Conservation (phyloP, 2,329 filamentous ascomycete species). For the Fusarium sp. region DNA sequence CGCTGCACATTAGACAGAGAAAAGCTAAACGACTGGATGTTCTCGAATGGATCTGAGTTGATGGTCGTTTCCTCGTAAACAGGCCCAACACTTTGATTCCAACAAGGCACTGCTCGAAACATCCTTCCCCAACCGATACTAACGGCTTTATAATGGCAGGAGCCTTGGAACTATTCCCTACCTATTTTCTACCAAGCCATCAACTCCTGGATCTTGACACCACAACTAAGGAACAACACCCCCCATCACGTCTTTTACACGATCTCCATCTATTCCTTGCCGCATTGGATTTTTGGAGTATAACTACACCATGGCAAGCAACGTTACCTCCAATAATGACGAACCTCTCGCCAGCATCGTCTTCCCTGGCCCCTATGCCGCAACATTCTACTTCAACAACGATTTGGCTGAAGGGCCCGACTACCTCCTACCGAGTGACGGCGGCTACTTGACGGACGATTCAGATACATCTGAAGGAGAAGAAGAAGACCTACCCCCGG, state of each 20-base stretch:
- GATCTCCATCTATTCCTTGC: not conserved
- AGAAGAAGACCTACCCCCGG: not conserved
- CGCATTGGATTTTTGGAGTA: not conserved
- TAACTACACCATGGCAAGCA: slow-evolving; percentile 6
- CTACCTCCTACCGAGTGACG: slow-evolving; percentile 6
- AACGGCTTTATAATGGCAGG: not conserved
- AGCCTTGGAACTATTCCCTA: not conserved
- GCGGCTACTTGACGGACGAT: slow-evolving; percentile 1
- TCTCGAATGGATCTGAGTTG: not conserved
- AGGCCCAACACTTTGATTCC: not conserved
- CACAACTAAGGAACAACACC: not conserved
- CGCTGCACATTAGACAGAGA: not conserved
- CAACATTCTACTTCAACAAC: slow-evolving; percentile 19
- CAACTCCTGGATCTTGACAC: not conserved
- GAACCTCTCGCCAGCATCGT: not conserved
- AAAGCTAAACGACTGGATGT: not conserved
- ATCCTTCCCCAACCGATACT: not conserved
- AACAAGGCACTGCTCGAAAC: not conserved
- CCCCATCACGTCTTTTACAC: not conserved
- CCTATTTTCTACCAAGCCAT: not conserved
- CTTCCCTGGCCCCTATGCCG: slow-evolving; percentile 7
- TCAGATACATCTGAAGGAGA: not conserved
- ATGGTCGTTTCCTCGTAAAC: not conserved
- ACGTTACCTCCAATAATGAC: not conserved
- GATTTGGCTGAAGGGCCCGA: slow-evolving; percentile 11